Conservation (phyloP, 2,329 filamentous ascomycete species). For the Penicillium sclerotiorum region DNA sequence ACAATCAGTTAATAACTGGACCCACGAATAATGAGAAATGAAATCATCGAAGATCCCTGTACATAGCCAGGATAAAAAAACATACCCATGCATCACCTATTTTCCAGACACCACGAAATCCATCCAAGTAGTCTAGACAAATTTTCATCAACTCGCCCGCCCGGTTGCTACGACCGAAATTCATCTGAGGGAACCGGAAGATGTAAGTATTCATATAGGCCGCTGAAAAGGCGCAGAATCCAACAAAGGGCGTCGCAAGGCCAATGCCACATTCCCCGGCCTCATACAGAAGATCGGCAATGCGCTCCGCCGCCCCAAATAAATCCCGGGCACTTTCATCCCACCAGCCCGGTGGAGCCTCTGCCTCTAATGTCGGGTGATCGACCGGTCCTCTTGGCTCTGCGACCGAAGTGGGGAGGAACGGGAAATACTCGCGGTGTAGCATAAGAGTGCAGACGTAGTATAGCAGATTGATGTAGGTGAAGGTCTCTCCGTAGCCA, state of each 20-base stretch:
- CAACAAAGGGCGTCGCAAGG: conserved; percentile 47
- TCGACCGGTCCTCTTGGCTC: conserved; percentile 45
- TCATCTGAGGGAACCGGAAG: conserved; percentile 46
- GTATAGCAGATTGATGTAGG: conserved; percentile 49
- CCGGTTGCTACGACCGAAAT: conserved; percentile 34
- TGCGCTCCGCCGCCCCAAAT: conserved; percentile 41
- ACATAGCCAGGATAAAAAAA: neutral
- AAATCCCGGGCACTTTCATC: conserved; percentile 41
- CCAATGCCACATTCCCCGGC: conserved; percentile 41
- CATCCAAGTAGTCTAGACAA: conserved; percentile 18
- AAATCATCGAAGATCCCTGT: neutral
- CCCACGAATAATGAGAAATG: neutral
- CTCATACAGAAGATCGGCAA: conserved; percentile 41
- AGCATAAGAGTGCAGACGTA: conserved; percentile 49
- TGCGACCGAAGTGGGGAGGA: conserved; percentile 41
- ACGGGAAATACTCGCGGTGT: conserved; percentile 50
- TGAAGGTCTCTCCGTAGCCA: conserved; percentile 46
- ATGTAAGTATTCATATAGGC: conserved; percentile 49
- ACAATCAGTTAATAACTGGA: neutral
- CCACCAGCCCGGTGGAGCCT: conserved; percentile 47
- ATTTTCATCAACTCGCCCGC: conserved; percentile 13
- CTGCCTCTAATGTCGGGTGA: conserved; percentile 42
- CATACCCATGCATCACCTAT: conserved; percentile 18
- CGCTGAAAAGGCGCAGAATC: conserved; percentile 52
- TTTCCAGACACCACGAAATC: conserved; percentile 18